These are phyloP conservation scores for Talaromyces trachyspermus DNA, from an alignment of 495 filamentous ascomycete species.

Conservation along the genomic window DNA sequence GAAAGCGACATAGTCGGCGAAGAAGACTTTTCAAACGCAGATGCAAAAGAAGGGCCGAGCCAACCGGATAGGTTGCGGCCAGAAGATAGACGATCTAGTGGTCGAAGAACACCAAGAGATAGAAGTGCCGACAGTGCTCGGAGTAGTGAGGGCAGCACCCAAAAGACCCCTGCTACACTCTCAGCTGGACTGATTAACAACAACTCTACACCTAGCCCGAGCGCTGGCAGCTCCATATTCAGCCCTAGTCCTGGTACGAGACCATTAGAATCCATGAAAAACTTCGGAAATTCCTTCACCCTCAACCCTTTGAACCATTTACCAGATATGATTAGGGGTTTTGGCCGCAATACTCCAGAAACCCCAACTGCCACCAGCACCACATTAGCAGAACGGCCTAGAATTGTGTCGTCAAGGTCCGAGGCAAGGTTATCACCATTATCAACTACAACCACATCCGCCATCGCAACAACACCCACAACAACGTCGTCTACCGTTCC, in stretches of 20 bases:
- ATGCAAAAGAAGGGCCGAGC: slow-evolving; percentile 27
- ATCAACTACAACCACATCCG: too few relatives aligned
- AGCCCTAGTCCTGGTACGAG: slow-evolving; percentile 21
- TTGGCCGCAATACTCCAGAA: slow-evolving; percentile 54
- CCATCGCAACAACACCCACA: too few relatives aligned
- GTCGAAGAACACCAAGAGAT: slow-evolving; percentile 55
- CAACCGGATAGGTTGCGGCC: slow-evolving; percentile 26
- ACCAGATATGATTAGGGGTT: slow-evolving; percentile 64
- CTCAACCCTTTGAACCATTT: slow-evolving; percentile 84
- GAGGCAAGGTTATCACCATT: neutral
- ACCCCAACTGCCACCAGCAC: slow-evolving; percentile 24
- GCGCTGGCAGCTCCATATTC: slow-evolving; percentile 2
- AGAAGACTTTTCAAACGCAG: slow-evolving; percentile 34
- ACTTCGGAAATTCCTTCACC: slow-evolving; percentile 73
- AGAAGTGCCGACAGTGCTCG: slow-evolving; percentile 69
- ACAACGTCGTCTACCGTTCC: neutral
- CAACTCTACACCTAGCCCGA: slow-evolving; percentile 7
- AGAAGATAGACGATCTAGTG: slow-evolving; percentile 54
- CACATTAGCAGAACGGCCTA: slow-evolving; percentile 17
- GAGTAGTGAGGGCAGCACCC: slow-evolving; percentile 49
- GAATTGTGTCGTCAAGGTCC: neutral
- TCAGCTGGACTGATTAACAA: neutral
- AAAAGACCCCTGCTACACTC: neutral
- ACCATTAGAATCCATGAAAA: slow-evolving; percentile 76
- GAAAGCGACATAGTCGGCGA: slow-evolving; percentile 44